These are phyloP conservation scores for Musa itinerans DNA, from an alignment of 176 grass and related monocot genomes.

Conservation along the genomic window DNA sequence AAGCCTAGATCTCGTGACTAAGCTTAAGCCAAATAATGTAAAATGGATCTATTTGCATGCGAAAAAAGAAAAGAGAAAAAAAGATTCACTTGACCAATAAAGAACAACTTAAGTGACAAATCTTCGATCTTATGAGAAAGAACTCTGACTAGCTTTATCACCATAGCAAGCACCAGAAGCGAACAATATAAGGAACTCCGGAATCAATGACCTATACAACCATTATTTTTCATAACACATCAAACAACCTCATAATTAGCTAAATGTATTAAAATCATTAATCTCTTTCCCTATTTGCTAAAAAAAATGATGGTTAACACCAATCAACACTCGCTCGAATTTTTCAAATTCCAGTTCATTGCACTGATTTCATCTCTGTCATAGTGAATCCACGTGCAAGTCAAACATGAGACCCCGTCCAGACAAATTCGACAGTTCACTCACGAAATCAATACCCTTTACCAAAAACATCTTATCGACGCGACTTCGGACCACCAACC, in stretches of 20 bases:
- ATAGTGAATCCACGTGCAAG: neutral
- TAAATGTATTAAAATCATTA: neutral
- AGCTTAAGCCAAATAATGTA: neutral
- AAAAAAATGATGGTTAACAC: neutral
- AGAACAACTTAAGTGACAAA: neutral
- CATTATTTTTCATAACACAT: neutral
- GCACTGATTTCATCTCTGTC: too few species aligned
- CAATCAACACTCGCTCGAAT: neutral
- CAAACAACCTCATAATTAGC: neutral
- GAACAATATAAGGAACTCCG: neutral
- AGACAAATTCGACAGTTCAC: neutral
- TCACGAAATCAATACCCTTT: neutral
- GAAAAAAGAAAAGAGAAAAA: neutral
- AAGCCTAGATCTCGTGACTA: too few species aligned
- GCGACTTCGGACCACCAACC: neutral
- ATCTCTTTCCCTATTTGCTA: neutral
- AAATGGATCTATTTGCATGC: neutral
- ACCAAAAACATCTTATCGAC: neutral
- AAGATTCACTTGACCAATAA: neutral
- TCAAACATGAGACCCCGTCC: neutral
- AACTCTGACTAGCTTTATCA: neutral
- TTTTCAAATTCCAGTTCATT: neutral
- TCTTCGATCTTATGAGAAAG: neutral
- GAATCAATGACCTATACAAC: neutral
- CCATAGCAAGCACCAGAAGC: neutral